phyloP scores from a whole-genome alignment of 768 basidiomycete genomes.

The Leccinum subgranulosum region DNA sequence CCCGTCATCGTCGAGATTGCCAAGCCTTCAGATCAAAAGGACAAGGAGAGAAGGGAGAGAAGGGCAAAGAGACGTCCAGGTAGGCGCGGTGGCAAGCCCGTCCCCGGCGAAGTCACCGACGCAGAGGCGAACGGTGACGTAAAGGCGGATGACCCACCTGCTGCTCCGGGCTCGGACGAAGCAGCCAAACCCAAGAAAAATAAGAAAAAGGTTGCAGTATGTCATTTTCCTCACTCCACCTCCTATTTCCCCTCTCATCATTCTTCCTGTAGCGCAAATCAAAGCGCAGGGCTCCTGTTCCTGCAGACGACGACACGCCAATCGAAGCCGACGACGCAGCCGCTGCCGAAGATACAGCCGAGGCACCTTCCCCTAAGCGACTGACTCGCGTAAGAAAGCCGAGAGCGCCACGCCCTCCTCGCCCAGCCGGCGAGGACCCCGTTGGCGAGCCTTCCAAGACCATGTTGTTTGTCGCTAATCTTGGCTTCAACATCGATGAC shows the following conservation, averaged over 20 bases:
- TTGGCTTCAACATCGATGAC: constrained; percentile 92
- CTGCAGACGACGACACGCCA: constrained; percentile 31
- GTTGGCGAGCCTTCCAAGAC: constrained; percentile 85
- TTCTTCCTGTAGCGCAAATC: constrained; percentile 50
- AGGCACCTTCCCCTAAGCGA: constrained; percentile 31
- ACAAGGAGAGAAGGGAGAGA: constrained; percentile 72
- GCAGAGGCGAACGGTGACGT: constrained; percentile 83
- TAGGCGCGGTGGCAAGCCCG: constrained; percentile 83
- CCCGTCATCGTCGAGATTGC: constrained; percentile 89
- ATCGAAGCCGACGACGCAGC: constrained; percentile 30
- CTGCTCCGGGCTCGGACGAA: constrained; percentile 48
- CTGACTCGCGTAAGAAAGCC: constrained; percentile 57
- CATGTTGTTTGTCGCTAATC: constrained; percentile 95
- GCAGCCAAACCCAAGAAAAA: constrained; percentile 72
- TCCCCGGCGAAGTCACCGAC: constrained; percentile 86
- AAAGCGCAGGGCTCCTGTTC: constrained; percentile 34
- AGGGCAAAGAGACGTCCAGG: constrained; percentile 77
- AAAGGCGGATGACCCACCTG: constrained; percentile 53
- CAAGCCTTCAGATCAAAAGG: constrained; percentile 87
- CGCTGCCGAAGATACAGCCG: constrained; percentile 38
- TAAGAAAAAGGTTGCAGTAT: constrained; percentile 70
- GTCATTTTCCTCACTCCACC: not conserved
- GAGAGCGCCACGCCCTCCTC: constrained; percentile 54
- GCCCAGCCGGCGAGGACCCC: constrained; percentile 80
- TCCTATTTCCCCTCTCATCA: constrained; percentile 7